Base-by-base conservation (phyloP, 441 rosid species). In the Pelargonium fulgidum region DNA sequence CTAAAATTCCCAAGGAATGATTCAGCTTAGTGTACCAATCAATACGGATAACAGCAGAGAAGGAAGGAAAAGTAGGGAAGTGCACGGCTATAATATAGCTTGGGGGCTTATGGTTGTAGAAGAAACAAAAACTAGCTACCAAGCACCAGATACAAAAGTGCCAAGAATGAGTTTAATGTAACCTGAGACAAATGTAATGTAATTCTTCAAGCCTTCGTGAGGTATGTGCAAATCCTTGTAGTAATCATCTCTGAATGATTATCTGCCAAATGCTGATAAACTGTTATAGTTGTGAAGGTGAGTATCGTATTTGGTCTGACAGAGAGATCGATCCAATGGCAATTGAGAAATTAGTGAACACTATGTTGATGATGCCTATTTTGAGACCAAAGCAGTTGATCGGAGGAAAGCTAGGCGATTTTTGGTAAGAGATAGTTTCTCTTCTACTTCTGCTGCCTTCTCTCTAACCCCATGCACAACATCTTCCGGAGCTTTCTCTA, bases 371-470 rank as follows among this genome's bases (percentile, higher is more conserved):
- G 11, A 36, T 19, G 29, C 52, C 76, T 85, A 88, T 76, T 80
- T 72, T 19, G 92, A 77, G 63, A 84, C 87, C 81, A 81, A 64
- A 75, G 76, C 78, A 24, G 90, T 84, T 58, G 96, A 89, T 72
- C 81, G 79, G 76, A 93, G 98, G 74, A 91, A 85, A 66, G 61
- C 89, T 78, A 93, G 83, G 56, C 93, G 91, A 61, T 78, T 86
- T 81, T 84, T 85, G 3, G 96, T 93, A 47, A 93, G 91, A 66
- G 78, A 78, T 66, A 91, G 87, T 83, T 91, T 89, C 83, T 93
- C 98, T 81, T 91, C 89, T 36, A 84, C 84, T 81, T 93, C 96
- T 61, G 85, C 92, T 22, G 86, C 97, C 79, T 93, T 88, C 76
- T 88, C 92, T 75, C 72, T 71, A 54, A 87, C 96, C 26, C 91